Conservation (phyloP, 1,139 yeast genomes). For the Protomyces lactucae-debilis region DNA sequence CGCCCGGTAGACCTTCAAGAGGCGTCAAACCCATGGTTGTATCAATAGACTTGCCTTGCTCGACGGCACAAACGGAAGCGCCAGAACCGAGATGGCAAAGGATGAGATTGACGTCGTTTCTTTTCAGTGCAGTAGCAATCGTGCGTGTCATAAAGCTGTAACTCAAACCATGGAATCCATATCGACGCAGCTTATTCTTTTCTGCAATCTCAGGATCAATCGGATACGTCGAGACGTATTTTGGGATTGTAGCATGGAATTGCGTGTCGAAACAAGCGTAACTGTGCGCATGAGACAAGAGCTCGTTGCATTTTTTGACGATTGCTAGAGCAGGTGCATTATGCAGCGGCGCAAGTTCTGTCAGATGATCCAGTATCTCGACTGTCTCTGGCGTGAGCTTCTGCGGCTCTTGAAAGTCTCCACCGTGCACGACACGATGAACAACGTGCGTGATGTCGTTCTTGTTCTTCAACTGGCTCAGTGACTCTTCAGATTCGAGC, state of each 20-base stretch:
- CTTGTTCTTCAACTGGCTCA: conserved; percentile 16
- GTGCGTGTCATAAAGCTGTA: conserved; percentile 30
- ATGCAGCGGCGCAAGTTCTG: conserved; percentile 33
- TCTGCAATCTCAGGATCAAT: conserved; percentile 30
- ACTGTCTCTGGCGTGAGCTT: conserved; percentile 30
- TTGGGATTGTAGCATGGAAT: conserved; percentile 32
- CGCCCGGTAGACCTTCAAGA: conserved; percentile 34
- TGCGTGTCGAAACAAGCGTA: conserved; percentile 33
- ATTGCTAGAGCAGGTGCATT: conserved; percentile 33
- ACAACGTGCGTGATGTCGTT: conserved; percentile 29
- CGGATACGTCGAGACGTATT: conserved; percentile 31
- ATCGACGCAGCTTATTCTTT: conserved; percentile 31
- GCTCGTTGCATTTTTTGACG: conserved; percentile 30
- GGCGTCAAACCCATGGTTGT: conserved; percentile 34
- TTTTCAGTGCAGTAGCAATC: conserved; percentile 23
- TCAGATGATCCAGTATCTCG: conserved; percentile 30
- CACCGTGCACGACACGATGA: conserved; percentile 34
- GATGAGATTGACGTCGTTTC: conserved; percentile 28
- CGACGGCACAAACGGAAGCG: conserved; percentile 33
- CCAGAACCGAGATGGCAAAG: conserved; percentile 34
- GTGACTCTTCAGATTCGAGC: conserved; percentile 6
- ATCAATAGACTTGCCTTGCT: conserved; percentile 30
- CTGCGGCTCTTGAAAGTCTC: conserved; percentile 30
- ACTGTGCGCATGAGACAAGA: conserved; percentile 27
- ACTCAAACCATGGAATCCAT: conserved; percentile 33